Evolutionary conservation across 2,329 filamentous ascomycete genomes (phyloP).

Genomic region (Ascochyta clinopodiicola): DNA sequence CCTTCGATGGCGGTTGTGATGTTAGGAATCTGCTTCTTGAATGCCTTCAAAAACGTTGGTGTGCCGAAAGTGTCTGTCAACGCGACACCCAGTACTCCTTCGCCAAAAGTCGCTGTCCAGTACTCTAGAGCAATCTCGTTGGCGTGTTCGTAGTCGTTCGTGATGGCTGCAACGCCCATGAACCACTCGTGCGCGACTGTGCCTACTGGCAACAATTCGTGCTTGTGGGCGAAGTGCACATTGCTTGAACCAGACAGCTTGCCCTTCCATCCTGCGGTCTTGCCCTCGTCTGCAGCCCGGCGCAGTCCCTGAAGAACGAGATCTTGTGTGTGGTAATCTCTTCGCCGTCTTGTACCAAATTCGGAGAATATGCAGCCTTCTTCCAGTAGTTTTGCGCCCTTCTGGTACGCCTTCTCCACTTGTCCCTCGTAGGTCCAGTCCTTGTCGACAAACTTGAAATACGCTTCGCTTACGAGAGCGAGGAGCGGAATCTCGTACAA

Average conservation of each 20-base stretch:
- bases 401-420: slow-evolving; percentile 81
- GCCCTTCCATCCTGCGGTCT: slow-evolving; percentile 69
- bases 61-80: slow-evolving; percentile 98
- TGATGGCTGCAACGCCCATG: slow-evolving; percentile 95
- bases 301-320: slow-evolving; percentile 88
- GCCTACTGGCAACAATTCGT: slow-evolving; percentile 81
- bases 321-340: slow-evolving; percentile 95
- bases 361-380: slow-evolving; percentile 90
- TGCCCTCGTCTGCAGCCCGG: slow-evolving; percentile 74
- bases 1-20: slow-evolving; percentile 52
- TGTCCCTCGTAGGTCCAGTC: slow-evolving; percentile 92
- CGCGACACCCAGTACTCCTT: slow-evolving; percentile 82
- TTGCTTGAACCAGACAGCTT: slow-evolving; percentile 91
- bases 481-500: slow-evolving; percentile 96
- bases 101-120: slow-evolving; percentile 91
- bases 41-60: slow-evolving; percentile 82
- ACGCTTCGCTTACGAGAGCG: slow-evolving; percentile 90
- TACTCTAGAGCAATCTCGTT: slow-evolving; percentile 84
- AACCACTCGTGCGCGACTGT: slow-evolving; percentile 99
- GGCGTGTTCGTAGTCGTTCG: slow-evolving; percentile 80
- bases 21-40: slow-evolving; percentile 69
- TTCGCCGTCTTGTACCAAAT: slow-evolving; percentile 86
- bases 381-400: slow-evolving; percentile 78
- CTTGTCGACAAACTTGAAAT: slow-evolving; percentile 94
- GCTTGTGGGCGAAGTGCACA: slow-evolving; percentile 95